phyloP scores from a whole-genome alignment of 2,329 filamentous ascomycete genomes.

The Blumeriella jaapii region DNA sequence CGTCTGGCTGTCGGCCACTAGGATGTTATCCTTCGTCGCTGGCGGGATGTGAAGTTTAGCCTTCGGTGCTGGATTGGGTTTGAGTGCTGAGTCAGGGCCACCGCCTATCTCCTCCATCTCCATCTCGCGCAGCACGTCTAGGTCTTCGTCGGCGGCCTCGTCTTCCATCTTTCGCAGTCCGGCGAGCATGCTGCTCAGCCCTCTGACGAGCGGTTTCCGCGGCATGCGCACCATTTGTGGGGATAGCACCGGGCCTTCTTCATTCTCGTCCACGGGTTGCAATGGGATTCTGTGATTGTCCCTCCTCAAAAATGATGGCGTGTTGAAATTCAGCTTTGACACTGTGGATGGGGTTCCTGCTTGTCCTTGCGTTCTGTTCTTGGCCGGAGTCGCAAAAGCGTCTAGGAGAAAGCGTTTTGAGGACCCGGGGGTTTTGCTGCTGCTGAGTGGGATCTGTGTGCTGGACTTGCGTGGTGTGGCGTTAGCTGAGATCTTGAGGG shows the following conservation, averaged over 20 bases:
- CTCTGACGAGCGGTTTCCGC: conserved; percentile 51
- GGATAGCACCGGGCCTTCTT: conserved; percentile 35
- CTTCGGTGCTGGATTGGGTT: conserved; percentile 13
- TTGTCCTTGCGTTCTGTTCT: conserved; percentile 32
- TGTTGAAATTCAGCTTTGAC: conserved; percentile 50
- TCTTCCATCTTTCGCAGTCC: conserved; percentile 60
- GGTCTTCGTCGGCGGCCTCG: conserved; percentile 57
- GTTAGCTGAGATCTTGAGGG: conserved; percentile 23
- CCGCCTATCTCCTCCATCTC: conserved; percentile 37
- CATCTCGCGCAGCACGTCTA: conserved; percentile 62
- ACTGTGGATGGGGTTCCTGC: conserved; percentile 37
- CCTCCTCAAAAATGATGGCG: conserved; percentile 58
- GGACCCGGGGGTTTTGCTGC: conserved; percentile 35
- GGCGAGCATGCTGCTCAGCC: conserved; percentile 63
- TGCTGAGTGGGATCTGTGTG: conserved; percentile 10
- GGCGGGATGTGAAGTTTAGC: too few relatives aligned
- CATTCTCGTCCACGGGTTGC: conserved; percentile 44
- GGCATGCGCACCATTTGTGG: conserved; percentile 39
- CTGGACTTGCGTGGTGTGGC: conserved; percentile 29
- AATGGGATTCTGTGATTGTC: conserved; percentile 33
- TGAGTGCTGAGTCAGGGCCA: conserved; percentile 11
- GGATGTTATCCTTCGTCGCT: conserved; percentile 25
- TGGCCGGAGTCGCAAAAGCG: conserved; percentile 54
- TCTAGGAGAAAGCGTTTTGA: conserved; percentile 52
- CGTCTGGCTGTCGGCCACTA: conserved; percentile 34